Percentiles rank a stretch among this genome's conserved stretches.
Conservation (phyloP, 1,284 basidiomycete species). For the Cutaneotrichosporon cavernicola region DNA sequence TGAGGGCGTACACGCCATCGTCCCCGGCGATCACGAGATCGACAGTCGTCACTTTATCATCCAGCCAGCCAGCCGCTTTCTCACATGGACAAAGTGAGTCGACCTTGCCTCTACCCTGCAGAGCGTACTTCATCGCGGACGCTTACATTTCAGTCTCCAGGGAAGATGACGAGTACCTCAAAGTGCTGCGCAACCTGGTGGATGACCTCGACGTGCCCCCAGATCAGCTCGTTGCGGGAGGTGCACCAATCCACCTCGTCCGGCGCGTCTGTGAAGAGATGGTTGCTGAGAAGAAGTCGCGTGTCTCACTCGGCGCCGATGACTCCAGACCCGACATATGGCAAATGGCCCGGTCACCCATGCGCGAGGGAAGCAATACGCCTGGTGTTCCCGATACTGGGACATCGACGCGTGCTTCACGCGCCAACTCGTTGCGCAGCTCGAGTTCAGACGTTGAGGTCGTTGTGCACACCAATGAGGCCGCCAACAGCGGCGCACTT, state of each 20-base stretch:
- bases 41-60: conserved; percentile 19
- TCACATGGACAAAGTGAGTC: conserved; percentile 6
- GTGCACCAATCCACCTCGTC: conserved; percentile 38
- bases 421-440: conserved; percentile 7
- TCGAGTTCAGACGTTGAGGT: conserved; percentile 35
- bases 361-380: conserved; percentile 1
- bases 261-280: conserved; percentile 42
- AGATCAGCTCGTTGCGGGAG: conserved; percentile 33
- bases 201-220: conserved; percentile 34
- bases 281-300: conserved; percentile 31
- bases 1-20: neutral
- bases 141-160: conserved; percentile 28
- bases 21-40: conserved; percentile 16
- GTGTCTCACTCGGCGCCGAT: conserved; percentile 28
- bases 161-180: conserved; percentile 39
- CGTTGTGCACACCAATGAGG: conserved; percentile 17
- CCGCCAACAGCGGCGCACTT: neutral
- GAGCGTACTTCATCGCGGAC: neutral
- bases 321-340: conserved; percentile 17
- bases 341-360: neutral
- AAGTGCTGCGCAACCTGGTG: conserved; percentile 39
- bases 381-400: neutral
- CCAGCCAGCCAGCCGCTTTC: neutral
- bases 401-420: neutral
- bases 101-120: neutral